A percentile compares a stretch with the other conserved stretches of the same genome.
These are phyloP conservation scores for Gryganskiella cystojenkinii DNA, from an alignment of 192 early-diverging fungal species.

Conservation along the genomic window DNA sequence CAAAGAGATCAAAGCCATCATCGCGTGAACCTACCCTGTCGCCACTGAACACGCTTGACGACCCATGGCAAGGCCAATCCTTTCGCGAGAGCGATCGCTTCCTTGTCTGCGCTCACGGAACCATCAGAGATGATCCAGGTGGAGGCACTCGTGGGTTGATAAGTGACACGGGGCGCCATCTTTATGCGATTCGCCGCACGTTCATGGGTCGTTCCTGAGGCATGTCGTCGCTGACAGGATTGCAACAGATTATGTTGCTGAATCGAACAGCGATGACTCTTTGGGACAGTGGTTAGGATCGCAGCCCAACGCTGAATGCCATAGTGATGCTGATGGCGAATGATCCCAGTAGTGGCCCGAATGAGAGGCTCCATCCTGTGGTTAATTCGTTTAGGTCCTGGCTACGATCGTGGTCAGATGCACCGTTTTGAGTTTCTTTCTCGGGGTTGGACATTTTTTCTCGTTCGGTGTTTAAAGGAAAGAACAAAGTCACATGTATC, in stretches of 20 bases:
- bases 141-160: conserved; percentile 19
- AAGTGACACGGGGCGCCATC: conserved; percentile 11
- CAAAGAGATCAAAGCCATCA: no score
- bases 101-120: conserved; percentile 45
- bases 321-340: no score
- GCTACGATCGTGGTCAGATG: no score
- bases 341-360: no score
- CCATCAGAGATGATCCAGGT: conserved; percentile 50
- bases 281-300: neutral
- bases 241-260: neutral
- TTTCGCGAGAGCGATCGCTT: conserved; percentile 32
- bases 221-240: neutral
- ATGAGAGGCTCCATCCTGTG: no score
- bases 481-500: no score
- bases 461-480: no score
- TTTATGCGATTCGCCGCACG: neutral
- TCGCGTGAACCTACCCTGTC: conserved; percentile 38
- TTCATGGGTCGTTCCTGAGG: conserved; percentile 25
- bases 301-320: no score
- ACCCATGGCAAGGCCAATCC: conserved; percentile 31
- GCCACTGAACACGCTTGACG: conserved; percentile 47
- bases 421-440: no score
- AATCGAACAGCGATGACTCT: neutral
- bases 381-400: no score
- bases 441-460: no score